Evolutionary conservation across 169 alveolate genomes (phyloP).

Genomic region (Toxoplasma gondii): DNA sequence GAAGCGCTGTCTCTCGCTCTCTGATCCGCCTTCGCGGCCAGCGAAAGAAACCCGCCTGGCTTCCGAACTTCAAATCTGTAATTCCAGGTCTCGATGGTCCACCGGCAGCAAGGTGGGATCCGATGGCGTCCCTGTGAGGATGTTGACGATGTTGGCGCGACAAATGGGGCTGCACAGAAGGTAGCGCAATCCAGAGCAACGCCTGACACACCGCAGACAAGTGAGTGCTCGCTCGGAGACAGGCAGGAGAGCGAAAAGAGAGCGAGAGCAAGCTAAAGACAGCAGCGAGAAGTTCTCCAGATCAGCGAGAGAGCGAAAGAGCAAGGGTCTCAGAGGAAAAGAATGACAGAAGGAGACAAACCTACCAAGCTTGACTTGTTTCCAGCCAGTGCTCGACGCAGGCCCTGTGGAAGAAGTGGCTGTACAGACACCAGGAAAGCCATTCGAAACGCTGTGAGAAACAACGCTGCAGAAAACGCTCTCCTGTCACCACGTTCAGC

Average conservation of each 20-base stretch:
- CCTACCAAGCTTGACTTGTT: conserved; percentile 55
- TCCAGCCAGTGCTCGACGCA: conserved; percentile 67
- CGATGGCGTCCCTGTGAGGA: conserved; percentile 38
- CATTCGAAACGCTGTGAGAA: neutral
- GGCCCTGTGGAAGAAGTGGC: conserved; percentile 57
- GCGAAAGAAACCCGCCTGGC: too few relatives aligned
- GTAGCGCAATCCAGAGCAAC: neutral
- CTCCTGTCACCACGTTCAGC: too few relatives aligned
- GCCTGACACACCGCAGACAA: too few relatives aligned
- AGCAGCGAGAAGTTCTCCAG: neutral
- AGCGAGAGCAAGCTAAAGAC: neutral
- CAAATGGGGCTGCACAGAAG: conserved; percentile 53
- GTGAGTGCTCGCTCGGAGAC: neutral
- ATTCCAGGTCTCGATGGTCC: conserved; percentile 2
- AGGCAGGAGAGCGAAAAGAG: neutral
- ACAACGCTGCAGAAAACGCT: too few relatives aligned
- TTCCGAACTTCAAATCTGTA: conserved; percentile 6
- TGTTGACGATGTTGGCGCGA: conserved; percentile 57
- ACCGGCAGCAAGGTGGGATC: neutral
- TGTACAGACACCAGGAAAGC: neutral
- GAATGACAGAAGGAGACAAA: too few relatives aligned
- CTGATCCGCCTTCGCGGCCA: too few relatives aligned
- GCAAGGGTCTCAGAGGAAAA: too few relatives aligned
- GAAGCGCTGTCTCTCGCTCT: too few relatives aligned
- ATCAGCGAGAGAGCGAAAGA: too few relatives aligned